Evolutionary conservation across 2,329 filamentous ascomycete genomes (phyloP), one percentile per base, ranked within the genome.

Genomic region (Aspergillus sp.): DNA sequence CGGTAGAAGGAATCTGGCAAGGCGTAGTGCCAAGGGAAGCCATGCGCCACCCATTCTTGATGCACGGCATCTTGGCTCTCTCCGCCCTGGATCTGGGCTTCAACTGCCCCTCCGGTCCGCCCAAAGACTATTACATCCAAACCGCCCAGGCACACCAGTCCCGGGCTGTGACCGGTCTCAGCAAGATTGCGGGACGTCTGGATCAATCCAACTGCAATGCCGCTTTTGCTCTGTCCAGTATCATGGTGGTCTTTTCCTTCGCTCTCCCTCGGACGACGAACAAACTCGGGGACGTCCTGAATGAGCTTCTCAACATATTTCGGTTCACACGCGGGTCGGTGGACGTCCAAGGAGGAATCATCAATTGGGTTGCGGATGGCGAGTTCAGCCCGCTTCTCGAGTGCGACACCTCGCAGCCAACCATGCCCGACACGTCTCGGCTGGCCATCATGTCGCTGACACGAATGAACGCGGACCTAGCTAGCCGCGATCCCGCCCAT

Each of bases 221-320:
- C 8, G 64, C 72, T 0, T 78, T 78, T 58, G 71, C 75, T 0
- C 61, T 77, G 1, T 73, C 70, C 25, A 68, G 65, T 21, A 58
- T 78, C 10, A 69, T 78, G 54, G 68, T 74, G 2, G 68, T 73
- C 12, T 77, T 73, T 59, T 69, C 71, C 1, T 77, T 77, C 55
- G 77, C 69, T 4, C 70, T 69, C 36, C 69, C 69, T 2, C 50
- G 60, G 38, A 45, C 56, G 52, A 10, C 61, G 39, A 38, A 50
- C 56, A 13, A 56, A 30, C 36, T 59, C 50, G 4, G 61, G 53
- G 61, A 36, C 10, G 48, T 67, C 0, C 59, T 77, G 30, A 67
- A 72, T n/a, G 73, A 75, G 30, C 69, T 76, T 13, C 65, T 71
- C 32, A 61, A 70, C 30, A 68, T 74, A 8, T 69, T 74, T 38